Conservation (phyloP, 768 basidiomycete genomes). For the Pholiota microspora region DNA sequence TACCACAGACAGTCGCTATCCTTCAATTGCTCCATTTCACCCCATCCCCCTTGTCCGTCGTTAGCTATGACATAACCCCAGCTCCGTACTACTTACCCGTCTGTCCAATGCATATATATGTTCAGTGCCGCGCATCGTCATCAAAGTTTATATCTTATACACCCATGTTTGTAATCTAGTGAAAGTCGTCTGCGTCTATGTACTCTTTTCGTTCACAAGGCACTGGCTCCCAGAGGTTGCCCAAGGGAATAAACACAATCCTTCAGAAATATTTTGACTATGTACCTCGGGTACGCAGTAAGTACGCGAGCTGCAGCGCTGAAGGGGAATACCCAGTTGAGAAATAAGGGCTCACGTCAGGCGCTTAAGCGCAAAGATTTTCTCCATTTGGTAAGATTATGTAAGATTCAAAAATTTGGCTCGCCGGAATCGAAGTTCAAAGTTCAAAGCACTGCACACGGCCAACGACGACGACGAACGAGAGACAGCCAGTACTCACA, state of each 20-base stretch:
- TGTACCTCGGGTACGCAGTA: too few species aligned
- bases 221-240: too few species aligned
- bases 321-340: not conserved
- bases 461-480: not conserved
- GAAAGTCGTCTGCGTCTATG: not conserved
- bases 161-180: not conserved
- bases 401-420: constrained; percentile 18
- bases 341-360: not conserved
- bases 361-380: not conserved
- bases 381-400: constrained; percentile 1
- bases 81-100: not conserved
- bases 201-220: too few species aligned
- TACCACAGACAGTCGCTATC: not conserved
- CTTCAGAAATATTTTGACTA: too few species aligned
- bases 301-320: too few species aligned
- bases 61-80: not conserved
- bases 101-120: constrained; percentile 7
- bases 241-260: too few species aligned
- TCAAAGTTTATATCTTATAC: constrained; percentile 11
- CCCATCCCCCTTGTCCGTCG: not conserved
- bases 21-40: not conserved
- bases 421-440: not conserved
- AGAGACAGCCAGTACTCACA: not conserved
- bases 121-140: not conserved
- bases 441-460: not conserved